A percentile compares a stretch with the other conserved stretches of the same genome.
Evolutionary conservation across 768 basidiomycete genomes (phyloP).

Genomic region (Suillus discolor): DNA sequence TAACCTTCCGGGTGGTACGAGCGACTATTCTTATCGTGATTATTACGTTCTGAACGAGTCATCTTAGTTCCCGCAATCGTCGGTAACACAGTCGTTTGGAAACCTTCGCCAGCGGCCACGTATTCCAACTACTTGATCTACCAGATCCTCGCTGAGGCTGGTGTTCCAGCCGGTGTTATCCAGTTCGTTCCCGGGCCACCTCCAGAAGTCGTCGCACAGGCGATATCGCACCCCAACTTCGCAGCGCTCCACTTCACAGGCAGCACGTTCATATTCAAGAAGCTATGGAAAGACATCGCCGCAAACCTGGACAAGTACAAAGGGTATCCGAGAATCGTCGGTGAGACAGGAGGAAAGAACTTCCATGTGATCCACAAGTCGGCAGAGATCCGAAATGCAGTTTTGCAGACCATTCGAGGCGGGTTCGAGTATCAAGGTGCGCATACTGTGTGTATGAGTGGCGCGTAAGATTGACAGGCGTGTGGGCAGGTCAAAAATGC

Average conservation of each 20-base stretch:
- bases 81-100: conserved; percentile 96
- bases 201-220: conserved; percentile 81
- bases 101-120: conserved; percentile 93
- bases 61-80: conserved; percentile 81
- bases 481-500: conserved; percentile 83
- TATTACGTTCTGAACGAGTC: background rate
- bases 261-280: conserved; percentile 91
- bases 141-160: conserved; percentile 92
- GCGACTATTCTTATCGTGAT: conserved; percentile 1
- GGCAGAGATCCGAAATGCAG: conserved; percentile 90
- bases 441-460: conserved; percentile 13
- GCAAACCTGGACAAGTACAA: conserved; percentile 85
- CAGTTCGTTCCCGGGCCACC: conserved; percentile 95
- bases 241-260: conserved; percentile 96
- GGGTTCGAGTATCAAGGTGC: conserved; percentile 96
- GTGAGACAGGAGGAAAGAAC: conserved; percentile 99
- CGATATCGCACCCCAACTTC: conserved; percentile 76
- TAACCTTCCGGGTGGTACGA: conserved; percentile 76
- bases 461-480: background rate
- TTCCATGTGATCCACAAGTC: conserved; percentile 91
- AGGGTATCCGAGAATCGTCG: conserved; percentile 92
- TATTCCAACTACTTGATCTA: conserved; percentile 94
- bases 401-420: conserved; percentile 80
- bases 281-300: conserved; percentile 96
- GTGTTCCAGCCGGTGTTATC: conserved; percentile 91